Evolutionary conservation across 2,329 filamentous ascomycete genomes (phyloP).

Genomic region (Pseudogymnoascus sp.): DNA sequence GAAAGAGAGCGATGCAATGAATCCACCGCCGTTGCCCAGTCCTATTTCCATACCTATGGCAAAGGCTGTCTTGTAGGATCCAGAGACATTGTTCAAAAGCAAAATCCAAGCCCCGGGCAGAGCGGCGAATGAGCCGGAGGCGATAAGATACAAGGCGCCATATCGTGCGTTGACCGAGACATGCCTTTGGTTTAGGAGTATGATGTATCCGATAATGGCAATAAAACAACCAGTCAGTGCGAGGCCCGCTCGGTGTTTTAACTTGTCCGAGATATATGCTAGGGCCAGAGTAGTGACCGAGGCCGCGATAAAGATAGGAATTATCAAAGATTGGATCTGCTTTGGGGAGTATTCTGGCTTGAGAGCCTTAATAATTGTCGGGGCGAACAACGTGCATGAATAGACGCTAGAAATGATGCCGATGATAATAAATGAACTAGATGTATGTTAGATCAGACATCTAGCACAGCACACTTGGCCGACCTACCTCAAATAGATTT

Average conservation of each 20-base stretch:
- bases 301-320: constrained; percentile 31
- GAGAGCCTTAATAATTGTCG: constrained; percentile 34
- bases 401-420: constrained; percentile 28
- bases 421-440: constrained; percentile 29
- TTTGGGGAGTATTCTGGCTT: constrained; percentile 27
- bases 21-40: constrained; percentile 2
- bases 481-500: constrained; percentile 28
- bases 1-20: constrained; percentile 4
- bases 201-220: constrained; percentile 27
- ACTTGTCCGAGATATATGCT: constrained; percentile 29
- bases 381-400: constrained; percentile 33
- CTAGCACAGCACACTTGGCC: background rate
- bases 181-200: constrained; percentile 27
- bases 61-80: constrained; percentile 35
- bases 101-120: constrained; percentile 34
- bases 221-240: constrained; percentile 25
- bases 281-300: constrained; percentile 26
- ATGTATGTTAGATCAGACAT: background rate
- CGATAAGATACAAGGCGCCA: constrained; percentile 31
- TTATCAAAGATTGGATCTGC: constrained; percentile 31
- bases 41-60: constrained; percentile 24
- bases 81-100: constrained; percentile 44
- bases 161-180: constrained; percentile 12
- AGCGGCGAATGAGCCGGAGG: constrained; percentile 27
- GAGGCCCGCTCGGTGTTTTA: constrained; percentile 30